Conservation (phyloP, 495 filamentous ascomycete genomes). For the Hypoxylon subgilvum region DNA sequence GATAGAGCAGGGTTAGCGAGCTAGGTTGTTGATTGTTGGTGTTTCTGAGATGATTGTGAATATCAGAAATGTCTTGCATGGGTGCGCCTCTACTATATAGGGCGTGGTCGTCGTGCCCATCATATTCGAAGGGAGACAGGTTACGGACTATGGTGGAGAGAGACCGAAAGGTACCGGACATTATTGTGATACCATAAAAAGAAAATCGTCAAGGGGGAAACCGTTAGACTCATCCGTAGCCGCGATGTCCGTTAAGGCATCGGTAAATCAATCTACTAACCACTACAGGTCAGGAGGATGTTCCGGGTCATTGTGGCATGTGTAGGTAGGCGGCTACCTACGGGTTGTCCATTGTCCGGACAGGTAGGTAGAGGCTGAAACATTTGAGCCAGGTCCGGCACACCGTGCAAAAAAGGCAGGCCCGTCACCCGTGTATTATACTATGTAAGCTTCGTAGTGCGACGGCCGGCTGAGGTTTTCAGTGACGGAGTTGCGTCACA, state of each 20-base stretch:
- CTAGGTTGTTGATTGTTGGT: not conserved
- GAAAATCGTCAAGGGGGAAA: constrained; percentile 5
- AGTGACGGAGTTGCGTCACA: not conserved
- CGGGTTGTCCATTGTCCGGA: constrained; percentile 27
- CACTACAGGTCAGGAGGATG: constrained; percentile 20
- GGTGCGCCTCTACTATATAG: constrained; percentile 33
- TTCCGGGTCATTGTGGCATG: too few species aligned
- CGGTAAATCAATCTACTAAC: too few species aligned
- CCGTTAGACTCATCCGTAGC: constrained; percentile 12
- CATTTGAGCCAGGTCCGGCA: constrained; percentile 29
- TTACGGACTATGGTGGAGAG: constrained; percentile 57
- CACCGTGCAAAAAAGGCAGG: constrained; percentile 10
- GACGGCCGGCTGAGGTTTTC: not conserved
- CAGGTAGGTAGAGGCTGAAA: not conserved
- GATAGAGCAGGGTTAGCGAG: not conserved
- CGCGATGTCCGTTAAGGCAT: too few species aligned
- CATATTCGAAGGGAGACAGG: not conserved
- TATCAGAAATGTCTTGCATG: not conserved
- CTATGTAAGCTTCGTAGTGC: constrained; percentile 3
- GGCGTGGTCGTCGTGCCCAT: constrained; percentile 1
- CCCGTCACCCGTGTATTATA: not conserved
- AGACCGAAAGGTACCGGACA: constrained; percentile 51
- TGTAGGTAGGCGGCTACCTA: too few species aligned
- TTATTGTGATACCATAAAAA: constrained; percentile 31
- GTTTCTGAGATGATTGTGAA: not conserved